These are phyloP conservation scores for Boletus fagicola DNA, from an alignment of 768 basidiomycete species.

Conservation along the genomic window DNA sequence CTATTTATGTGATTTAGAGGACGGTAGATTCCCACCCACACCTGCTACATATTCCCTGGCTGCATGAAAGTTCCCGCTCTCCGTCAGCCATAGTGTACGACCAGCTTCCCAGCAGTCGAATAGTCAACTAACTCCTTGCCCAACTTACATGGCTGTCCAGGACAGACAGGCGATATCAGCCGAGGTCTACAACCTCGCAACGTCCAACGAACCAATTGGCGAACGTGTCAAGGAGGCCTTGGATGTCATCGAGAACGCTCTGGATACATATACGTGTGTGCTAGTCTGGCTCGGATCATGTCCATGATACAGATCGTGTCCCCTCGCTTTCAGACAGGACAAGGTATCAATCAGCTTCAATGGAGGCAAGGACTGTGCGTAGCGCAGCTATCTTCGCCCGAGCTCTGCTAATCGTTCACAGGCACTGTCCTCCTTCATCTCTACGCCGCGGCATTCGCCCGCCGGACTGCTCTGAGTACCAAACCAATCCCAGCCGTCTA, in stretches of 20 bases:
- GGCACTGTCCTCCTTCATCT: conserved; percentile 96
- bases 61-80: conserved; percentile 13
- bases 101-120: conserved; percentile 6
- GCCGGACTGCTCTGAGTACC: conserved; percentile 35
- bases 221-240: conserved; percentile 73
- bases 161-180: conserved; percentile 52
- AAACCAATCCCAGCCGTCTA: conserved; percentile 69
- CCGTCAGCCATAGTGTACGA: conserved; percentile 2
- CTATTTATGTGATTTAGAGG: neutral
- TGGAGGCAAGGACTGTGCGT: conserved; percentile 96
- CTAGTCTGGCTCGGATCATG: conserved; percentile 7
- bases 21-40: conserved; percentile 18
- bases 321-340: conserved; percentile 48
- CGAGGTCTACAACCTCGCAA: conserved; percentile 62
- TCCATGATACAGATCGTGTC: conserved; percentile 6
- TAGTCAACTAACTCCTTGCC: neutral
- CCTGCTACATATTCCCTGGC: neutral
- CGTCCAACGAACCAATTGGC: conserved; percentile 53
- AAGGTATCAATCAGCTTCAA: conserved; percentile 91
- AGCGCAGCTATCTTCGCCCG: neutral
- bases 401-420: conserved; percentile 32
- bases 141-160: conserved; percentile 31
- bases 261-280: conserved; percentile 80
- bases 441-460: conserved; percentile 69
- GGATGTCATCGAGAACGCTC: conserved; percentile 71